A percentile compares a stretch with the other conserved stretches of the same genome.
Conservation (phyloP, 2,329 filamentous ascomycete species). For the Basipetospora chlamydospora region DNA sequence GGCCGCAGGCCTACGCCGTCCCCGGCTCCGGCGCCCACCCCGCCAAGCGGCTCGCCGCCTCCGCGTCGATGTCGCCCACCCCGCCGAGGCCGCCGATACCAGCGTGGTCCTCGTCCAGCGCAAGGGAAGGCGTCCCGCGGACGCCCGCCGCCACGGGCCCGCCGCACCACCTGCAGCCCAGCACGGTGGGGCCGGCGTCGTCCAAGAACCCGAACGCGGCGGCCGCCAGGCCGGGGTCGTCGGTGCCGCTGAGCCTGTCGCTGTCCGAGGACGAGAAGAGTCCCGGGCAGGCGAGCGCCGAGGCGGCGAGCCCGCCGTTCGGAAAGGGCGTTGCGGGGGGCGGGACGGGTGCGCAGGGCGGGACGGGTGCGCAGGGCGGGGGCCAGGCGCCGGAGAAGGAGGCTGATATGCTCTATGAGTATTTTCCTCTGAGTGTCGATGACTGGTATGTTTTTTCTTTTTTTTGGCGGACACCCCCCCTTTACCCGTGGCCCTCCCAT, state of each 20-base stretch:
- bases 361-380: constrained; percentile 16
- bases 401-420: constrained; percentile 80
- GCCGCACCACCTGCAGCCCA: constrained; percentile 10
- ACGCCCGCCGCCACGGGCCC: constrained; percentile 2
- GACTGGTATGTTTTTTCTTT: constrained; percentile 48
- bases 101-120: constrained; percentile 28
- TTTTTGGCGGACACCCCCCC: too few species aligned
- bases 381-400: constrained; percentile 56
- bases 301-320: constrained; percentile 36
- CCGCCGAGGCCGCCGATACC: constrained; percentile 38
- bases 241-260: constrained; percentile 34
- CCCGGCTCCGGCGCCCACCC: constrained; percentile 28
- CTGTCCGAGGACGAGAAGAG: constrained; percentile 47
- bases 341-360: constrained; percentile 8
- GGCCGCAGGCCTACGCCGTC: constrained; percentile 25
- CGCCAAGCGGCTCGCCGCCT: constrained; percentile 32
- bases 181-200: too few species aligned
- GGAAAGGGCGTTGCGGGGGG: constrained; percentile 20
- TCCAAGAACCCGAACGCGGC: constrained; percentile 5
- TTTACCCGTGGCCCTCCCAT: too few species aligned
- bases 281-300: constrained; percentile 34
- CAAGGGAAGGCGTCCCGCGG: too few species aligned
- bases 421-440: constrained; percentile 81
- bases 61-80: constrained; percentile 27
- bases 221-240: constrained; percentile 12